Evolutionary conservation across 2,329 filamentous ascomycete species (phyloP), one percentile per base, ranked within the genome.

Genomic region (Trichophyton schoenleinii): DNA sequence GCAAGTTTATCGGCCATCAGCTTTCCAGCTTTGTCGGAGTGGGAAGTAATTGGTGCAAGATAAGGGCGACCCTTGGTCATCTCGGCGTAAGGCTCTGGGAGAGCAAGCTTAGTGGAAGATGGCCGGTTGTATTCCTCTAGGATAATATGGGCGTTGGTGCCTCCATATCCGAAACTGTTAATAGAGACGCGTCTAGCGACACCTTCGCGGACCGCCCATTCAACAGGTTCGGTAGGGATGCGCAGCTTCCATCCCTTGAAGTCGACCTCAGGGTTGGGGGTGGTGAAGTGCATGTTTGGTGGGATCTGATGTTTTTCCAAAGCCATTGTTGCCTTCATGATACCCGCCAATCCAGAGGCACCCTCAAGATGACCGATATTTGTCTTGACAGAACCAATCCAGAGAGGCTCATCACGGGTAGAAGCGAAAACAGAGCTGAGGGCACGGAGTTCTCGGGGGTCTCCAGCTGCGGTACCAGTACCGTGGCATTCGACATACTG

Each of bases 401-500:
- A 63, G 4, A 70, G 57, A 5, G 58, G 41, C 3, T 49, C 63
- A 13, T 63, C 61, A n/a, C 44, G 53, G 3, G 46, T 59, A 11
- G 34, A 13, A 8, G 38, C 60, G 18, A 67, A 66, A 25, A 61
- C 58, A 1, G 52, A 57, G 34, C 46, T 48, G 34, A 68, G 62
- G 5, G 67, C 67, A 18, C 25, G 22, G 9, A 62, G 18, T 46
- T 69, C 68, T 3, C 62, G 49, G 2, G 66, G 70, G 55, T 72
- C 70, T 2, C 70, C 71, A 3, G 65, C 67, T 7, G 53, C 59
- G 1, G 71, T 73, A 20, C 74, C 75, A 0, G 76, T 78, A 8
- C 74, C 75, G 60, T 78, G 75, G 9, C 68, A 69, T 58, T 78
- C 71, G 18, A 77, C 70, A 61, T 70, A 77, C 22, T 71, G 69